These are phyloP conservation scores for Pythium volutum DNA, from an alignment of 352 stramenopile genomes.

Conservation along the genomic window DNA sequence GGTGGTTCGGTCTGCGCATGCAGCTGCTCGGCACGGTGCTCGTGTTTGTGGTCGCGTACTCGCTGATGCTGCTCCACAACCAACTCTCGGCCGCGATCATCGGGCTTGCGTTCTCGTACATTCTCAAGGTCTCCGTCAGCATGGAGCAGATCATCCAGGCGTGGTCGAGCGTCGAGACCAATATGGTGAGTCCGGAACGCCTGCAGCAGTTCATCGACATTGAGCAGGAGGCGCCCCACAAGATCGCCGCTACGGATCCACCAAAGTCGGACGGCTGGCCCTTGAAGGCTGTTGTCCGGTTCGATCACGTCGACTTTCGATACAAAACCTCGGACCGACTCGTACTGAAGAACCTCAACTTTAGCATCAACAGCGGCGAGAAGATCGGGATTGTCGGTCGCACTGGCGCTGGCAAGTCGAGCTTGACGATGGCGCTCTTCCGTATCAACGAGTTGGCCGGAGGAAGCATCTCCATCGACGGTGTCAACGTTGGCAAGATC, in stretches of 20 bases:
- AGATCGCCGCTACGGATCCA: constrained; percentile 27
- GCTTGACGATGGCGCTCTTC: constrained; percentile 89
- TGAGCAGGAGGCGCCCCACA: constrained; percentile 19
- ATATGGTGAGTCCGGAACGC: constrained; percentile 81
- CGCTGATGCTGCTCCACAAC: constrained; percentile 40
- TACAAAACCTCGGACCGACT: constrained; percentile 78
- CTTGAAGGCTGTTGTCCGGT: constrained; percentile 60
- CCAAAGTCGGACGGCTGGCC: constrained; percentile 66
- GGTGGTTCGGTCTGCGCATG: constrained; percentile 80
- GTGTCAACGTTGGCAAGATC: constrained; percentile 73
- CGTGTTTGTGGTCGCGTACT: constrained; percentile 62
- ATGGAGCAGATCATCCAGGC: constrained; percentile 71
- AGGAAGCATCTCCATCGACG: constrained; percentile 91
- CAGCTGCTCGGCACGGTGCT: constrained; percentile 75
- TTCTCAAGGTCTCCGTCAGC: constrained; percentile 65
- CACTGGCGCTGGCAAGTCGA: constrained; percentile 84
- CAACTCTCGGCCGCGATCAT: constrained; percentile 58
- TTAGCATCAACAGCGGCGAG: constrained; percentile 49
- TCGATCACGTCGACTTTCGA: constrained; percentile 79
- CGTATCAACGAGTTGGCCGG: constrained; percentile 87
- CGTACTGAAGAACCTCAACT: constrained; percentile 36
- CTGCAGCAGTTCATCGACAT: constrained; percentile 73
- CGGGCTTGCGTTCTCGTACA: constrained; percentile 81
- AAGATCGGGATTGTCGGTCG: constrained; percentile 90
- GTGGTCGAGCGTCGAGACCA: constrained; percentile 34